Percentiles rank a stretch among this genome's conserved stretches.
Evolutionary conservation across 768 basidiomycete species (phyloP).

Genomic region (Kwoniella bestiolae): DNA sequence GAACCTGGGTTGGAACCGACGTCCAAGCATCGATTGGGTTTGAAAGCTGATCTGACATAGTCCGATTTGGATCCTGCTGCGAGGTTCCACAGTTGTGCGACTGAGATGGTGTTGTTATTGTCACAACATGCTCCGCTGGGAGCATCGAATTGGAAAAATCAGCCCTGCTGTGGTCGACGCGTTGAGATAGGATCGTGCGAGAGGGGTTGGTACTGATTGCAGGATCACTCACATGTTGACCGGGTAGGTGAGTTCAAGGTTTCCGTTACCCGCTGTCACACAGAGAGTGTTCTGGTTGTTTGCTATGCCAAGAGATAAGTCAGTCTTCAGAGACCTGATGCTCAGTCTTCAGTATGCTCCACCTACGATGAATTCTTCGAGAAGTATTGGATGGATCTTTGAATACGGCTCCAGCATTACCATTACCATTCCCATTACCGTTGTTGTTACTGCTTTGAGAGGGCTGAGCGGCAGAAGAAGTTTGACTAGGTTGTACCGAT

Average conservation of each 20-base stretch:
- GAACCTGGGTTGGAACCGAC: conserved; percentile 17
- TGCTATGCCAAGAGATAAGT: neutral
- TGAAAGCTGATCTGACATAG: conserved; percentile 10
- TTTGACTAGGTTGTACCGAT: neutral
- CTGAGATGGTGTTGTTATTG: conserved; percentile 9
- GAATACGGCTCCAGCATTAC: no score
- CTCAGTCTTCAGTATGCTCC: neutral
- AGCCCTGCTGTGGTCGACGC: neutral
- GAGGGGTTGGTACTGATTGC: neutral
- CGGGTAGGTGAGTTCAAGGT: neutral
- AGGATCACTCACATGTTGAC: conserved; percentile 7
- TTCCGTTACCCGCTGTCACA: conserved; percentile 13
- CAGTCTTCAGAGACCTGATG: neutral
- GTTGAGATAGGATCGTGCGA: neutral
- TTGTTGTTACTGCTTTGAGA: conserved; percentile 1
- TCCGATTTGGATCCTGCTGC: conserved; percentile 2
- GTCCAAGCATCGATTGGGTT: conserved; percentile 11
- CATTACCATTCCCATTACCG: neutral
- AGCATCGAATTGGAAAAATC: neutral
- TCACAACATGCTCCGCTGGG: conserved; percentile 9
- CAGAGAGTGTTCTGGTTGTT: conserved; percentile 13
- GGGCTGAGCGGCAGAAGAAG: conserved; percentile 4
- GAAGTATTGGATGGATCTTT: conserved; percentile 12
- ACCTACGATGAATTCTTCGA: conserved; percentile 23
- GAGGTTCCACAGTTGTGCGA: conserved; percentile 15